Base-by-base conservation (phyloP, 192 early-diverging fungal genomes). In the Geosiphon pyriformis region DNA sequence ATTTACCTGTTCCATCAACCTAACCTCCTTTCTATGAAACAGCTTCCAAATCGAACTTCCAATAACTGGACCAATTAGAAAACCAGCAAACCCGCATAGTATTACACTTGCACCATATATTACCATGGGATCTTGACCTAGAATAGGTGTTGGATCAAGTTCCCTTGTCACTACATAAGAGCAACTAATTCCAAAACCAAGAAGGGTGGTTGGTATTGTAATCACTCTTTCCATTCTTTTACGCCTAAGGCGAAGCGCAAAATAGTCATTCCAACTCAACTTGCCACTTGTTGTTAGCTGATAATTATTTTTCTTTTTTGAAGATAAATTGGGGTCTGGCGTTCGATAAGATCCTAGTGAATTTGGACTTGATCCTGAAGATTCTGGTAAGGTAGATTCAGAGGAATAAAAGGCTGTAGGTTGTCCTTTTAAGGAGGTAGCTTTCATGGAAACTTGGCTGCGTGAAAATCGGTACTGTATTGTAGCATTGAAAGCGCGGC, bases 41-140 rank as follows among this genome's bases (percentile, higher is more conserved):
- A 80, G 50, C 47, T 84, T 79, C 72, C 85, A 92, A 52, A 82
- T 70, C 33, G 67, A 71, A 31, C 83, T 78, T 26, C 88, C 88
- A 22, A 88, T 59, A 6, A 86, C 71, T 18, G 88, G 90, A 10
- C 90, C 90, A 22, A 79, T 53, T 6, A 84, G 75, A 65, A 88
- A 79, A 4, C 90, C 88, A 18, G 77, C 54, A 51, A 87, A 70
- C 35, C 85, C 85, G 52, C 82, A 84, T 20, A 78, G 74, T 23
- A 85, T 37, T 3, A 84, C 81, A 7, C 79, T 75, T 1, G 76
- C 53, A 48, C 74, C 76, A 69, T 85, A 85, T 34, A 66, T 56
- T 2, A 66, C 1, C 8, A 55, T 10, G 27, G 64, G 64, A 17
- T 66, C 64, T 32, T 66, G 53, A 31, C 64, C 64, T 18, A 46